Evolutionary conservation across 2,329 filamentous ascomycete genomes (phyloP), one percentile per base, ranked within the genome.

Genomic region (Colletotrichum cuscutae): DNA sequence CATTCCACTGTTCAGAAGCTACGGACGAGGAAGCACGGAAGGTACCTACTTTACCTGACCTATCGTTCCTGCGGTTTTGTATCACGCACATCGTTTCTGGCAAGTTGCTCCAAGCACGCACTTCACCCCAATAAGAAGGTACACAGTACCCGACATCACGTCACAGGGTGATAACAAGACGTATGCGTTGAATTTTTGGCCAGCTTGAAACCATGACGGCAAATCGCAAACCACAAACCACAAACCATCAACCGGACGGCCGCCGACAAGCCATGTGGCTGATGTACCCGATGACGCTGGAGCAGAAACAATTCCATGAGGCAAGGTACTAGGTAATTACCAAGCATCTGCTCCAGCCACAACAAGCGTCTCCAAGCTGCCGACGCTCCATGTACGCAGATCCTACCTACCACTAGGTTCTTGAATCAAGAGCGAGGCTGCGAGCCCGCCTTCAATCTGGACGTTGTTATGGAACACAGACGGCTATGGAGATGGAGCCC

Each of bases 111-210:
- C 3, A 28, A 28, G 12, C 46, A 52, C 26, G 19, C 46, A 52
- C 37, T 52, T 63, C 60, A 24, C 60, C 26, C 35, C 24, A 68
- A 42, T 37, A 58, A 58, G 63, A 46, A 65, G 52, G 62, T 54
- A 54, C 49, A 5, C 30, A 53, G 42, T 49, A 49, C 28, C 37
- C 62, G 7, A 8, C 4, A 59, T 37, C 56, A 54, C 65, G 42
- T 58, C 66, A 49, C 60, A 65, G 19, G 22, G 49, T 35, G 37
- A 63, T 53, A 54, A 12, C 32, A 56, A 54, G 22, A 35, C 26
- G 28, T 22, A 19, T 26, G 28, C 28, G 46, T 65, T 53, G 5
- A 22, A 53, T 12, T 49, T 57, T 24, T 19, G 63, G 26, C 46
- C 46, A 32, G 56, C 65, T 63, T 53, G 59, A 62, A 61, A 49